Evolutionary conservation across 148 eudicot genomes (phyloP), one percentile per base, ranked within the genome.

Genomic region (Polygonum aviculare): DNA sequence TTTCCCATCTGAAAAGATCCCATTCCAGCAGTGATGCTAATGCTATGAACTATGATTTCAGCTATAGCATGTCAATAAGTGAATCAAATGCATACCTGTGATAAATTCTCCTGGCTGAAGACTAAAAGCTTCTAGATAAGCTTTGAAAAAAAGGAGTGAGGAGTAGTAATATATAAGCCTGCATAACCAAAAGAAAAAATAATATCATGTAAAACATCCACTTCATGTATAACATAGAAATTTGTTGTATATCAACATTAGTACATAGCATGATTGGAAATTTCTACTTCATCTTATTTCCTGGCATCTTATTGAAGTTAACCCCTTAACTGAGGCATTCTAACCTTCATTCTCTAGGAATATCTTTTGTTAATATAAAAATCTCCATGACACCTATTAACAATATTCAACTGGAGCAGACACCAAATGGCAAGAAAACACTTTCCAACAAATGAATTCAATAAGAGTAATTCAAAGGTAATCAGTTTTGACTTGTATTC

Each of bases 101-200:
- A 87, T 86, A 83, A 94, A 92, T 88, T 94, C 97, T 76, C 80
- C 91, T 82, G 98, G 97, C 82, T 94, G 93, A 84, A 94, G 88
- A 78, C 84, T 86, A 45, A 26, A 26, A 94, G 87, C 83, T 83
- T 86, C 88, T 92, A 78, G 77, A 92, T 88, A 72, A 94, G 75
- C 81, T 79, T 90, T 65, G 98, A 89, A 77, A 92, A 84, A 78
- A n/a, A 26, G 98, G 97, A 44, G 97, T 94, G 71, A 94, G 80
- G 31, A 26, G 31, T 18, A 92, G 55, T 77, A 94, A 81, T 78
- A 94, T 92, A 49, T 96, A 94, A 78, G 71, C 91, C 98, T 94
- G 88, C 84, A 84, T 60, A 31, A 74, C 52, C 60, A 50, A 50
- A 54, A 75, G 59, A 6, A 4, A 12, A 14, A 16, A 12, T 48